Percentiles rank a stretch among this genome's conserved stretches.
These are phyloP conservation scores for Ganoderma multipileum DNA, from an alignment of 1,284 basidiomycete species.

Conservation along the genomic window DNA sequence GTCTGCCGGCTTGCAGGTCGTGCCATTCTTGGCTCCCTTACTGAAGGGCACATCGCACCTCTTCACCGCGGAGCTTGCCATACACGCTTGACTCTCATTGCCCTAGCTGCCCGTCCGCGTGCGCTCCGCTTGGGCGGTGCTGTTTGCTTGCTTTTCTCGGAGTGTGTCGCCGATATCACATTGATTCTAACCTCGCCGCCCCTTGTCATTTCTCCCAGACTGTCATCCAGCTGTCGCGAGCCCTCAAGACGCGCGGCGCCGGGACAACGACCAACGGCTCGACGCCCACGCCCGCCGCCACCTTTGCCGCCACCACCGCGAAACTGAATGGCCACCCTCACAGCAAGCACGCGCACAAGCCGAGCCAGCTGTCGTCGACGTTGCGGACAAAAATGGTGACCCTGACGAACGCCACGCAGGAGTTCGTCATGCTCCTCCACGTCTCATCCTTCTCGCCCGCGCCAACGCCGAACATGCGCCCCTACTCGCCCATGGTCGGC, in stretches of 20 bases:
- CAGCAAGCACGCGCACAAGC: constrained; percentile 35
- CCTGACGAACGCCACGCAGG: constrained; percentile 79
- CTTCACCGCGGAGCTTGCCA: not conserved
- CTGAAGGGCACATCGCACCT: not conserved
- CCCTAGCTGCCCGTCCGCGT: not conserved
- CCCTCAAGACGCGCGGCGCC: constrained; percentile 65
- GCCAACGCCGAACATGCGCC: constrained; percentile 49
- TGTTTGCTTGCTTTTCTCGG: constrained; percentile 10
- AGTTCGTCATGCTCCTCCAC: constrained; percentile 79
- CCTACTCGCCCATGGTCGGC: constrained; percentile 64
- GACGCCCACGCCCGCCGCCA: constrained; percentile 14
- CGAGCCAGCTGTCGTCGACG: constrained; percentile 53
- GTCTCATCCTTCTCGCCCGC: constrained; percentile 79
- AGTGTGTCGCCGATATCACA: not conserved
- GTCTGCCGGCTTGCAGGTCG: constrained; percentile 9
- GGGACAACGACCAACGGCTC: constrained; percentile 1
- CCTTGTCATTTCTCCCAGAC: constrained; percentile 48
- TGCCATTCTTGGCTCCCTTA: constrained; percentile 1
- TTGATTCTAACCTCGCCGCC: not conserved
- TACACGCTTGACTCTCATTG: not conserved
- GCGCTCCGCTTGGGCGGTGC: constrained; percentile 1
- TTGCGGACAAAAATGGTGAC: constrained; percentile 73
- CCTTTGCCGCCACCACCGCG: constrained; percentile 9
- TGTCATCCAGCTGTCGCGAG: constrained; percentile 71
- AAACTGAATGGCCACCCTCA: constrained; percentile 29